Evolutionary conservation across 2,329 filamentous ascomycete species (phyloP), one percentile per base, ranked within the genome.

Genomic region (Colletotrichum neosansevieriae): DNA sequence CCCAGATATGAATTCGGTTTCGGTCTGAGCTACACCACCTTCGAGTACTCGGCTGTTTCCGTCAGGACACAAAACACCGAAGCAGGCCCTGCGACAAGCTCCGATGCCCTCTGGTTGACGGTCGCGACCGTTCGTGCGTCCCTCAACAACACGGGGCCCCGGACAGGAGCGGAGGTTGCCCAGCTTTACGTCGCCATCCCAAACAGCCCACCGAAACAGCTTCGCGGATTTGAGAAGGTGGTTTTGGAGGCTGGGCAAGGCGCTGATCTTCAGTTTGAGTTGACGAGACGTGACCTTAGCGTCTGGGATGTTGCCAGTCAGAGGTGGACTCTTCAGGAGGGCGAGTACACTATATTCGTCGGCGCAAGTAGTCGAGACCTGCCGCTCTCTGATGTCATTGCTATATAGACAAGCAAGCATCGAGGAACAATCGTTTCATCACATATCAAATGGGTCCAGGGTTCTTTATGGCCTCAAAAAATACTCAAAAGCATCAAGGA

Each of bases 271-370:
- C 76, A 73, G 0, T 86, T 92, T 59, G 74, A 80, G 24, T 74
- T 92, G 50, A 90, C 83, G 19, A 82, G 90, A 49, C 84, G 89
- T 68, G 90, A 92, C 73, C 73, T 92, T 61, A 92, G 89, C 76
- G 82, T 88, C 24, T 92, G 90, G 90, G 88, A 92, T 74, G 82
- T 85, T 3, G 78, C 75, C 2, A 81, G 81, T 36, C 89, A 92
- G 78, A 85, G 86, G 74, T 92, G 90, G 90, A 79, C 81, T 50
- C 73, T 89, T 57, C 81, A 80, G 61, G 77, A 74, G 17, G 85
- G 84, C 0, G 73, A 76, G 10, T 86, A 85, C 66, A 71, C 69
- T 5, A 67, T 87, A 7, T 81, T 74, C 56, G 81, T 87, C 2
- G 86, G 85, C 0, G 79, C 78, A 1, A 86, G 83, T 69, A 86